Evolutionary conservation across 140 eudicot genomes (phyloP), one percentile per base, ranked within the genome.

Genomic region (Bidens hawaiensis): DNA sequence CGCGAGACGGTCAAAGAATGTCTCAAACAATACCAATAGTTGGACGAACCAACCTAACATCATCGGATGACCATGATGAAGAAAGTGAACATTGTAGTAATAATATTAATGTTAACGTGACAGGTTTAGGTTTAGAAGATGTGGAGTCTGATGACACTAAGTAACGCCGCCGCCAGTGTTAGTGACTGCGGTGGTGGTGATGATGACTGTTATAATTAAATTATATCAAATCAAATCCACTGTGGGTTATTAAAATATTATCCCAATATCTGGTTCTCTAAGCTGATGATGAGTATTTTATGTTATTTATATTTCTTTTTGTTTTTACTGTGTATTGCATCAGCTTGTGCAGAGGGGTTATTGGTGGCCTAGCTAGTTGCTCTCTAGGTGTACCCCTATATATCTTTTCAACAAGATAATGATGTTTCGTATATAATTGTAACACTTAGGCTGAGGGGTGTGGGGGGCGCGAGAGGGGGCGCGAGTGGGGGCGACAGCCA

Each of bases 1-100:
- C 98, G 6, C 81, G 98, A 15, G 95, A 91, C 24, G 98, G 98
- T 10, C 72, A 68, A 38, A 24, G 4, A 3, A 41, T 80, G 55
- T 73, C 89, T 0, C 78, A 65, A 2, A 88, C 98, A 0, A 28
- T 60, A 1, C 85, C 96, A 3, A 78, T 91, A 31, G 81, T 80
- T 1, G 77, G 73, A 50, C 66, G 79, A 21, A 59, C 68, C 28
- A 43, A 2, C 6, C n/a, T 5, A 25, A 28, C 65, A 19, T 17
- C 47, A 24, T 52, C 76, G 36, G 76, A 71, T 15, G 22, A 70
- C 17, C 18, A 62, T 10, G 76, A 71, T 38, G 47, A 59, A 10
- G 78, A 66, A 21, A 40, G n/a, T n/a, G 78, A 47, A 14, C n/a
- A n/a, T n/a, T 14, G 68, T 24, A 46, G 61, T 65, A 66, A 50